phyloP scores from a whole-genome alignment of 106 monocot genomes.

The Dactylorhiza incarnata region DNA sequence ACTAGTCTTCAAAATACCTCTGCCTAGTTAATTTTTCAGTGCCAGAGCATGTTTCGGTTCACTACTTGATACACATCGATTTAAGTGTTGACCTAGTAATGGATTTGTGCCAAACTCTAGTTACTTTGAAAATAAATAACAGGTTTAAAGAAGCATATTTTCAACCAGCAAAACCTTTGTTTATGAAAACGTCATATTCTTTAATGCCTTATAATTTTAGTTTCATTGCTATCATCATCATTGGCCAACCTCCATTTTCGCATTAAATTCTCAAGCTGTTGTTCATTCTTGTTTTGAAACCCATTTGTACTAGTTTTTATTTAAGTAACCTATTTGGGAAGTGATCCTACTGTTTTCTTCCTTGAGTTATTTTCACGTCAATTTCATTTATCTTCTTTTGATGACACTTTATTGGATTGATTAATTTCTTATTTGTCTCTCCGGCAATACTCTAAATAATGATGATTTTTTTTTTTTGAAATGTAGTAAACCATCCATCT shows the following conservation, averaged over 20 bases:
- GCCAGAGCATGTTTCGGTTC: no score
- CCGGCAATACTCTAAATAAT: no score
- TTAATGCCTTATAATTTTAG: not conserved
- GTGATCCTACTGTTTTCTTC: not conserved
- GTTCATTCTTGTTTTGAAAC: not conserved
- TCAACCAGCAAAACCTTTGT: not conserved
- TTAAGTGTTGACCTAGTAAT: not conserved
- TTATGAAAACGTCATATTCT: not conserved
- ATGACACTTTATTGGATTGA: not conserved
- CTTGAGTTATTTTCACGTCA: not conserved
- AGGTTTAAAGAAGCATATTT: not conserved
- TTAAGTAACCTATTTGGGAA: not conserved
- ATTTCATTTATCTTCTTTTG: not conserved
- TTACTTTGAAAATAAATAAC: not conserved
- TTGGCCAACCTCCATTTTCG: not conserved
- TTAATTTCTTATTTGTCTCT: not conserved
- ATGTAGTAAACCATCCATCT: not conserved
- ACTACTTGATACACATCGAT: no score
- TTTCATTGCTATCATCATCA: not conserved
- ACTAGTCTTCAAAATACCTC: no score
- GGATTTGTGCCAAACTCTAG: not conserved
- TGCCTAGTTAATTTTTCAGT: no score
- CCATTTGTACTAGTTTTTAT: not conserved
- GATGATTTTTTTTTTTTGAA: not conserved
- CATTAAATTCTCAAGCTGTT: not conserved